Conservation (phyloP, 495 filamentous ascomycete genomes). For the Penicillium cosmopolitanum region DNA sequence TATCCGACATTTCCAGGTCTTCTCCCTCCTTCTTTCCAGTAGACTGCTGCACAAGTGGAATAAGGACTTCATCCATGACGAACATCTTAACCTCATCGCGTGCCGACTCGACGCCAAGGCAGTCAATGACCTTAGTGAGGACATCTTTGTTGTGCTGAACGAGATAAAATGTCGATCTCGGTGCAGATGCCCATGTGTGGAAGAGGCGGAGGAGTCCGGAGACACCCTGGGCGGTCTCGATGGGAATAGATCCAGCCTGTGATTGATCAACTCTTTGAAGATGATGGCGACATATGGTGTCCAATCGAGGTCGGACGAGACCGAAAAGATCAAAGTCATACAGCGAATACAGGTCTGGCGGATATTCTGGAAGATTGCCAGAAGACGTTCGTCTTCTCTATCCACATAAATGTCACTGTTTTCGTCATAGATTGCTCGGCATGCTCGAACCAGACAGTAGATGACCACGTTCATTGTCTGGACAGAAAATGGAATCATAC, state of each 20-base stretch:
- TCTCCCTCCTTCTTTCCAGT: slow-evolving; percentile 48
- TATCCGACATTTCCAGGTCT: slow-evolving; percentile 56
- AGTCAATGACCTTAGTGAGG: slow-evolving; percentile 70
- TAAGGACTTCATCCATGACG: slow-evolving; percentile 71
- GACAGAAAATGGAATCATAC: slow-evolving; percentile 62
- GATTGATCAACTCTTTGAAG: slow-evolving; percentile 72
- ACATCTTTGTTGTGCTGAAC: slow-evolving; percentile 63
- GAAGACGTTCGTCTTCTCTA: slow-evolving; percentile 45
- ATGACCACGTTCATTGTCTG: slow-evolving; percentile 73
- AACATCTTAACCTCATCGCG: slow-evolving; percentile 90
- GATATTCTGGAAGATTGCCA: slow-evolving; percentile 67
- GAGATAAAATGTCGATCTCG: slow-evolving; percentile 69
- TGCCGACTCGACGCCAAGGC: slow-evolving; percentile 69
- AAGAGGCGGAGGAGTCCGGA: slow-evolving; percentile 83
- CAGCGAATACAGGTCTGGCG: slow-evolving; percentile 78
- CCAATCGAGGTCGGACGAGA: slow-evolving; percentile 69
- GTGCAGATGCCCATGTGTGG: slow-evolving; percentile 72
- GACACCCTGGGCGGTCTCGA: slow-evolving; percentile 85
- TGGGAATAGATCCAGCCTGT: slow-evolving; percentile 77
- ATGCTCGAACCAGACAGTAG: slow-evolving; percentile 77
- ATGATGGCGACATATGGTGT: slow-evolving; percentile 67
- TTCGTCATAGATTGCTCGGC: slow-evolving; percentile 54
- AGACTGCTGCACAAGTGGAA: slow-evolving; percentile 60
- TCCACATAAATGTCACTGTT: slow-evolving; percentile 42
- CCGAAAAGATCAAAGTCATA: slow-evolving; percentile 73